Percentiles rank a stretch among this genome's conserved stretches.
phyloP scores from a whole-genome alignment of 148 eudicot genomes.

The Vaccinium vitisidaea region DNA sequence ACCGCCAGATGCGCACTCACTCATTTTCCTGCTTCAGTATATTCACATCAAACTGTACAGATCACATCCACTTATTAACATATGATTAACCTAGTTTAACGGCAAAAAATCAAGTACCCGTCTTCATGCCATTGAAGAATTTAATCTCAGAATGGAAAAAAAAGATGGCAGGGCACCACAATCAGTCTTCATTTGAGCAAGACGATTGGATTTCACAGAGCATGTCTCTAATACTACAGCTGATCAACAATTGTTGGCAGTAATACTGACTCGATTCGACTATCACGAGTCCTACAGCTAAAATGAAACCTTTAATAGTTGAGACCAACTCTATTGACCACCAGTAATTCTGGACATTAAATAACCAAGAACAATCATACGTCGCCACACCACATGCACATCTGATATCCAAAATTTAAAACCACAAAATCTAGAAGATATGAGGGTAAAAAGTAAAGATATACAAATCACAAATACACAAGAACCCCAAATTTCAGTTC shows the following conservation, averaged over 20 bases:
- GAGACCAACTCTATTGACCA: not conserved
- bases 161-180: not conserved
- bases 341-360: not conserved
- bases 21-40: not conserved
- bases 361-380: not conserved
- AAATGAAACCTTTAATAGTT: not conserved
- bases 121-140: not conserved
- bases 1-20: not conserved
- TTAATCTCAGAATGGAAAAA: not conserved
- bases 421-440: not conserved
- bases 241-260: not conserved
- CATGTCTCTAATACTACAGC: not conserved
- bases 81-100: not conserved
- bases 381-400: not conserved
- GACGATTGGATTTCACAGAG: not conserved
- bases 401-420: not conserved
- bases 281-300: not conserved
- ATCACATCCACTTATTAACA: not conserved
- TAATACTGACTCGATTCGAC: not conserved
- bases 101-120: not conserved
- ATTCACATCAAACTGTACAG: not conserved
- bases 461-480: not conserved
- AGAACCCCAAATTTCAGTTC: not conserved
- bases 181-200: not conserved
- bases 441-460: too few relatives aligned